Evolutionary conservation across 495 filamentous ascomycete genomes (phyloP).

Genomic region (Xylaria bambusicola): DNA sequence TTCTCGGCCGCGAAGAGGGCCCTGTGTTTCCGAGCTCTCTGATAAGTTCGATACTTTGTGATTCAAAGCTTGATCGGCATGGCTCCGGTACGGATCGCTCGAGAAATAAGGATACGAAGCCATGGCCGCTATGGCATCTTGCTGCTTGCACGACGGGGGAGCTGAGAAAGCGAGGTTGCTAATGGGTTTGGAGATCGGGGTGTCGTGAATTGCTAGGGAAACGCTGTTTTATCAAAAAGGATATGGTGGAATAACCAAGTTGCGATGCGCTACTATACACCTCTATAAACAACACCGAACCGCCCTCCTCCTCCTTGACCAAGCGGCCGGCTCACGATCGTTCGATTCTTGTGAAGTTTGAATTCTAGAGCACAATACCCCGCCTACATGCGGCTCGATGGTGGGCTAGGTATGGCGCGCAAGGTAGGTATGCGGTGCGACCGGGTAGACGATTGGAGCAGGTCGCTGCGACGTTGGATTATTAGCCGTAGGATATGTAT

Average conservation of each 20-base stretch:
- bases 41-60: conserved; percentile 47
- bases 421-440: neutral
- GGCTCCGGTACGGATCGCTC: conserved; percentile 19
- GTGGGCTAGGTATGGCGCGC: neutral
- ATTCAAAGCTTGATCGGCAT: conserved; percentile 35
- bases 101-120: conserved; percentile 24
- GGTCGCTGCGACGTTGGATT: neutral
- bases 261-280: neutral
- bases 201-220: neutral
- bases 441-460: neutral
- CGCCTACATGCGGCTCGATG: neutral
- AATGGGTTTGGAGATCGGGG: neutral
- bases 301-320: neutral
- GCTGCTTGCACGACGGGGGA: neutral
- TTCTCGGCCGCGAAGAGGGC: conserved; percentile 38
- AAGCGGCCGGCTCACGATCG: neutral
- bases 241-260: neutral
- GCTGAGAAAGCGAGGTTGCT: neutral
- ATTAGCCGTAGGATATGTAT: neutral
- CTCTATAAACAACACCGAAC: neutral
- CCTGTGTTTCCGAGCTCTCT: conserved; percentile 27
- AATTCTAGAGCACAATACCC: neutral
- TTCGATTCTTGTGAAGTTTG: neutral
- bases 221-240: neutral
- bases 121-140: conserved; percentile 21